These are phyloP conservation scores for Candida mesenterica DNA, from an alignment of 1,139 yeast genomes.

Conservation along the genomic window DNA sequence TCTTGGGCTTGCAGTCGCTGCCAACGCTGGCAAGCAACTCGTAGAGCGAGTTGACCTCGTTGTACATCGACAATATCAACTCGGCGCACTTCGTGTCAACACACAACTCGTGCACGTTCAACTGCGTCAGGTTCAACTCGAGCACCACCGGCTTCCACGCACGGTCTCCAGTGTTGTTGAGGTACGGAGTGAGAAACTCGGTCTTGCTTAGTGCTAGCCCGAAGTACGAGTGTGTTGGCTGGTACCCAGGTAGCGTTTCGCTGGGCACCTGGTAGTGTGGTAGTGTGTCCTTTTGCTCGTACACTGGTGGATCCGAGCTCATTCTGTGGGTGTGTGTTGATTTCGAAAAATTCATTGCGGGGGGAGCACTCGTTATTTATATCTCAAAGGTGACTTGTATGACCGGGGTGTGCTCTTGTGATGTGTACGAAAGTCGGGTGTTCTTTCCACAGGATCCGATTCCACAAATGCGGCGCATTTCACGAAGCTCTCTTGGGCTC, in stretches of 20 bases:
- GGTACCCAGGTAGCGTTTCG: conserved; percentile 33
- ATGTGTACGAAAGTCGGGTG: too few species aligned
- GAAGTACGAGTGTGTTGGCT: conserved; percentile 31
- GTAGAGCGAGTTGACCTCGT: conserved; percentile 27
- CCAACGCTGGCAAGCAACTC: conserved; percentile 12
- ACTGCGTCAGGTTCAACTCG: conserved; percentile 59
- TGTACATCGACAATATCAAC: conserved; percentile 32
- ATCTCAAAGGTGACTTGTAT: too few species aligned
- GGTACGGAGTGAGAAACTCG: conserved; percentile 42
- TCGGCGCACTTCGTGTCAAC: conserved; percentile 23
- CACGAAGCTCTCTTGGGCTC: too few species aligned
- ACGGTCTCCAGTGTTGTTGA: conserved; percentile 24
- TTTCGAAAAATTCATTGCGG: too few species aligned
- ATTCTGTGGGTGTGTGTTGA: too few species aligned
- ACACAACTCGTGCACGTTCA: conserved; percentile 41
- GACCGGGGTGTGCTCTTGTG: too few species aligned
- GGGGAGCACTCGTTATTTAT: too few species aligned
- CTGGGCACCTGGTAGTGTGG: conserved; percentile 22
- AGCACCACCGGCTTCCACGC: conserved; percentile 50
- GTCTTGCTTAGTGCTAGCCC: conserved; percentile 36
- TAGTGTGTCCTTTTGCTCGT: neutral
- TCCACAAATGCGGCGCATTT: too few species aligned
- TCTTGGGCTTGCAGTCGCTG: conserved; percentile 1
- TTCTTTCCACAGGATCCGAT: too few species aligned
- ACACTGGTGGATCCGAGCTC: neutral